Conservation (phyloP, 257 asterid species). For the Linderniella brevidens region DNA sequence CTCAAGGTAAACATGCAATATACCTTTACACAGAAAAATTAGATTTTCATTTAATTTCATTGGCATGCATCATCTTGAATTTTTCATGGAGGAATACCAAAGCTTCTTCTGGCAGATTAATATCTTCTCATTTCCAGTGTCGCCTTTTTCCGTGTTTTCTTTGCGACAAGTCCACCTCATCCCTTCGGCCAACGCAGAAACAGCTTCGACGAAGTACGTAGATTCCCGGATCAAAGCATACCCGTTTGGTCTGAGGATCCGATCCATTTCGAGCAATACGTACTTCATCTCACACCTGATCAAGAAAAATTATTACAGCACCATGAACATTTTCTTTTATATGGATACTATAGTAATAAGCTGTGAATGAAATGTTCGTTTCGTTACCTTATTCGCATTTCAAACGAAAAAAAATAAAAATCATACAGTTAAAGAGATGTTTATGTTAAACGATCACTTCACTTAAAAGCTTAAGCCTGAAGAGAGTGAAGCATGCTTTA, state of each 20-base stretch:
- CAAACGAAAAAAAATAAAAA: no score
- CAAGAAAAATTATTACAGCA: no score
- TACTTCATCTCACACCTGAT: constrained; percentile 26
- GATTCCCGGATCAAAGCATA: constrained; percentile 20
- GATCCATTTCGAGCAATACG: constrained; percentile 24
- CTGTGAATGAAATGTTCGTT: no score
- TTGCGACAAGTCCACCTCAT: constrained; percentile 23
- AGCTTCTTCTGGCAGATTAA: constrained; percentile 27
- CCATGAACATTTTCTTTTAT: no score
- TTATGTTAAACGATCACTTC: no score
- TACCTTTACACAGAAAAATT: not conserved
- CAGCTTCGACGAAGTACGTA: constrained; percentile 16
- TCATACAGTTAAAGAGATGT: no score
- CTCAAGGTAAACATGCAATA: no score
- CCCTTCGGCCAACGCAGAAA: constrained; percentile 14
- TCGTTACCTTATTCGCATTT: no score
- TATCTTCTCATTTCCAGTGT: constrained; percentile 10
- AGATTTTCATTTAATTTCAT: not conserved
- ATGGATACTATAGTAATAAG: no score
- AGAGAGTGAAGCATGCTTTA: no score
- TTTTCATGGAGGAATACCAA: constrained; percentile 19
- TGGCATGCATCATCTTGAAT: constrained; percentile 12
- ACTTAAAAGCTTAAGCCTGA: no score
- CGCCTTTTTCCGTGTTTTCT: constrained; percentile 14
- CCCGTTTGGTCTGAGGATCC: constrained; percentile 23